These are phyloP conservation scores for Naegleria fowleri DNA, from an alignment of 208 protist genomes.

Conservation along the genomic window DNA sequence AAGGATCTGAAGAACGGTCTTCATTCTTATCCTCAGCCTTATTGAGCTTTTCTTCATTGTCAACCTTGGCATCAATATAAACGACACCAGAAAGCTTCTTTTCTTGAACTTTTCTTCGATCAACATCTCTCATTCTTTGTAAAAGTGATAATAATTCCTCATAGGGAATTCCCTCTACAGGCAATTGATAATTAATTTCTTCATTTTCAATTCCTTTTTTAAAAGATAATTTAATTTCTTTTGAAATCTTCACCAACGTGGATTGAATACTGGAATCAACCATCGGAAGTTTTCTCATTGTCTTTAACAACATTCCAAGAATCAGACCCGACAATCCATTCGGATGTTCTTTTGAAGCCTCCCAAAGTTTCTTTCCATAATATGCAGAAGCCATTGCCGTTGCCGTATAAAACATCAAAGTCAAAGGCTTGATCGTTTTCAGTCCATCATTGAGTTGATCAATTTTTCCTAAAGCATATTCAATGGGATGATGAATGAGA, in stretches of 20 bases:
- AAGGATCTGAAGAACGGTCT: background rate
- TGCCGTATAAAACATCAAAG: background rate
- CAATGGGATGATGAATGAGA: background rate
- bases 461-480: background rate
- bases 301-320: background rate
- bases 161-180: background rate
- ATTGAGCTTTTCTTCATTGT: background rate
- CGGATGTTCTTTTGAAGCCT: constrained; percentile 15
- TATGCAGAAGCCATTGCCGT: background rate
- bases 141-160: background rate
- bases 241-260: background rate
- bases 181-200: background rate
- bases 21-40: background rate
- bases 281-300: background rate
- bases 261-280: background rate
- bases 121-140: background rate
- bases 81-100: background rate
- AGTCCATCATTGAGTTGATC: background rate
- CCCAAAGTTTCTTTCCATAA: background rate
- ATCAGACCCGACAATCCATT: background rate
- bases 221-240: background rate
- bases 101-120: background rate
- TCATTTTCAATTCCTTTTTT: constrained; percentile 9
- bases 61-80: background rate
- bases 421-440: background rate